Base-by-base conservation (phyloP, 345 rosid species). In the Capsella bursapastoris region DNA sequence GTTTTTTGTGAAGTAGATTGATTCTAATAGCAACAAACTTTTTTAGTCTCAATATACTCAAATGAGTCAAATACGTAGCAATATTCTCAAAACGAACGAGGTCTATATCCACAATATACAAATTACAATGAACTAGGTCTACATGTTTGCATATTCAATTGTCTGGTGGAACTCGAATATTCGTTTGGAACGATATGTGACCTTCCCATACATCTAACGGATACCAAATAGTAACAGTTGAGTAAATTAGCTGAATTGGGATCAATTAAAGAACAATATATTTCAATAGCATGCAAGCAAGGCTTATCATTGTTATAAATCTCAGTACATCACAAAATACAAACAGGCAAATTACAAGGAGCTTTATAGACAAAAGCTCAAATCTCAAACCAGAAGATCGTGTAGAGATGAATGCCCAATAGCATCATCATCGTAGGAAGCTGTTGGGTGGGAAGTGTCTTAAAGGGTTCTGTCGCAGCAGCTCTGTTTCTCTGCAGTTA, bases 381-480 rank as follows among this genome's bases (percentile, higher is more conserved):
- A 63, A 41, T 44, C 38, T 18, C 41, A 52, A 72, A 72, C 16
- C 53, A 11, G 25, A 64, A n/a, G 6, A 62, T 43, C 11, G 58
- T 65, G 78, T 47, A 37, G 32, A 10, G 71, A 35, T 37, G 66
- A 73, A 37, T 18, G 38, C 2, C 12, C 1, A 25, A 8, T 9
- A 1, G 12, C 52, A 12, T 6, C 47, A 12, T 91, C 86, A 91
- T 75, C 98, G 73, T 8, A 93, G 90, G 71, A 89, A 90, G 74
- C 91, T 84, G 79, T 64, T 83, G 16, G 72, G 62, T 44, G 97
- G 96, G 80, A 94, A 94, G 77, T 91, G 85, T 64, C 97, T 86
- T 51, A 91, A 73, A 2, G 97, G 98, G 62, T 90, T 87, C 80
- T 87, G 87, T 80, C 89, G 82, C 71, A 94, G 78, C 15, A 94